These are phyloP conservation scores for Sarcocystis neurona DNA, from an alignment of 169 alveolate genomes.

Conservation along the genomic window DNA sequence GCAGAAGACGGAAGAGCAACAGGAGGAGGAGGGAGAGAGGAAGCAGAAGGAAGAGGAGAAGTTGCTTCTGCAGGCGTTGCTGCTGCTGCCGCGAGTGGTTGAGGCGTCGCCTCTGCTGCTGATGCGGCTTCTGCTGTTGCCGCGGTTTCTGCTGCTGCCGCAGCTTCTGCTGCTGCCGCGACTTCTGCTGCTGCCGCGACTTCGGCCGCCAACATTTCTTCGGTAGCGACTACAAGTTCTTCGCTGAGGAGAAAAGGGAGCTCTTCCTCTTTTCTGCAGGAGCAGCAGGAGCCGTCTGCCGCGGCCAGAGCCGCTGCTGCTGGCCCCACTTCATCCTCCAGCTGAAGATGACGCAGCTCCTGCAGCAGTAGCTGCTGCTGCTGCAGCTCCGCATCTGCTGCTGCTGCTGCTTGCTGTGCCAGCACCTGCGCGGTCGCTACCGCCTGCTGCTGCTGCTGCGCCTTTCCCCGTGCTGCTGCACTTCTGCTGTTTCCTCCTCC, in stretches of 20 bases:
- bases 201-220: not conserved
- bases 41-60: no score
- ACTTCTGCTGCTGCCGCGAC: conserved; percentile 25
- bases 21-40: no score
- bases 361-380: not conserved
- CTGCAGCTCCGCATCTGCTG: conserved; percentile 7
- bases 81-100: conserved; percentile 51
- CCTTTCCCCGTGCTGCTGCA: not conserved
- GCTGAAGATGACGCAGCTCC: conserved; percentile 30
- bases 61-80: no score
- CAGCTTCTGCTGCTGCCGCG: conserved; percentile 34
- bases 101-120: conserved; percentile 39
- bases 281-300: not conserved
- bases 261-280: not conserved
- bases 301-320: not conserved
- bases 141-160: conserved; percentile 21
- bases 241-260: not conserved
- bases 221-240: not conserved
- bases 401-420: conserved; percentile 1
- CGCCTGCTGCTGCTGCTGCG: not conserved
- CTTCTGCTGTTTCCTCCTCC: conserved; percentile 10
- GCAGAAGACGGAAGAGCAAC: no score
- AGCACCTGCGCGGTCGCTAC: not conserved
- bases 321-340: conserved; percentile 8
- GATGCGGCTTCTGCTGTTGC: conserved; percentile 30